A percentile compares a stretch with the other conserved stretches of the same genome.
Evolutionary conservation across 1,139 yeast genomes (phyloP).

Genomic region (Eremothecium sinecaudum): DNA sequence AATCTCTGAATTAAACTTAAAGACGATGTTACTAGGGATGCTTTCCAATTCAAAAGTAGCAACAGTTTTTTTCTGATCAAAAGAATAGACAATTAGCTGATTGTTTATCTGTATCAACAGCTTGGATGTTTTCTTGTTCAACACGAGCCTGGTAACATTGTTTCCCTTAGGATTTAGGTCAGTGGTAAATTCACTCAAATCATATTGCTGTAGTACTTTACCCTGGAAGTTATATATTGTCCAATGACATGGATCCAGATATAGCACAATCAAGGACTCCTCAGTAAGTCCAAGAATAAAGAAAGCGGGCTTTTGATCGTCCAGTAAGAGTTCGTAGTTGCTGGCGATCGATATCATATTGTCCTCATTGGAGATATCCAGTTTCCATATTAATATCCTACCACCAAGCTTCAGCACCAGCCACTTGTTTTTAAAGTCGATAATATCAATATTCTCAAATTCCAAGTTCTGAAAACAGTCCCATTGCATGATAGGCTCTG

Average conservation of each 20-base stretch:
- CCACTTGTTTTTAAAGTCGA: constrained; percentile 26
- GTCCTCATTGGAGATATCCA: constrained; percentile 4
- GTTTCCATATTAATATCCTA: constrained; percentile 14
- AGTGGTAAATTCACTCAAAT: constrained; percentile 14
- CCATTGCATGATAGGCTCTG: constrained; percentile 12
- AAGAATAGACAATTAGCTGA: constrained; percentile 23
- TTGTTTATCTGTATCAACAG: constrained; percentile 21
- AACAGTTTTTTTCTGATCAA: constrained; percentile 25
- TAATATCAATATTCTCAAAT: constrained; percentile 14
- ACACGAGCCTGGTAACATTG: constrained; percentile 12
- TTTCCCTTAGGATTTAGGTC: constrained; percentile 7
- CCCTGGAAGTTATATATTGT: constrained; percentile 27
- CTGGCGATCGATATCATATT: constrained; percentile 7
- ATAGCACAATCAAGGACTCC: constrained; percentile 24
- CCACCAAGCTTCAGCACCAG: constrained; percentile 14
- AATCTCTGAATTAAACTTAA: constrained; percentile 17
- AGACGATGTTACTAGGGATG: constrained; percentile 18
- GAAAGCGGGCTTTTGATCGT: constrained; percentile 6
- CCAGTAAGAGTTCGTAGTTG: constrained; percentile 6
- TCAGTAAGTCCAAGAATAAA: constrained; percentile 28
- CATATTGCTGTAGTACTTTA: constrained; percentile 20
- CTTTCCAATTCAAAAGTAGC: constrained; percentile 14
- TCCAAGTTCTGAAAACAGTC: constrained; percentile 13
- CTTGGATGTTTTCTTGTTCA: constrained; percentile 28
- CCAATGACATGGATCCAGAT: constrained; percentile 18